Base-by-base conservation (phyloP, 768 basidiomycete genomes). In the Trametes villosa region DNA sequence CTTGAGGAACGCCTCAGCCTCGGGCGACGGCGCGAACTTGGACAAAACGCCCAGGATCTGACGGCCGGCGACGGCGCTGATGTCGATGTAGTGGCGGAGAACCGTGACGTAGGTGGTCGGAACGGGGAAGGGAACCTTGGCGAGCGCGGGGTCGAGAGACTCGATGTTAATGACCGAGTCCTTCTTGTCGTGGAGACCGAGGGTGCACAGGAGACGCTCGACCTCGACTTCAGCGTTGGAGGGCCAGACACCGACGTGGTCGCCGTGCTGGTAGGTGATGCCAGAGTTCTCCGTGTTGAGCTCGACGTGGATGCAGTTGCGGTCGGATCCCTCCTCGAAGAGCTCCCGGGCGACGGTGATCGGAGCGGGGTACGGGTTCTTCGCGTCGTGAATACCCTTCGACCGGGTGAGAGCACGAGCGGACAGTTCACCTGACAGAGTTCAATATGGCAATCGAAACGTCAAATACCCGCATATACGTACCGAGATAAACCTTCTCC, bases 111-210 rank as follows among this genome's bases (percentile, higher is more conserved):
- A 98, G 9, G 96, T 98, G 2, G 96, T 95, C 1, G 96, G 96
- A 20, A 95, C 91, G 13, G 97, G 96, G 88, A 98, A 99, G 18
- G 96, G 96, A 58, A 98, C 96, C 76, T 98, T 98, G 59, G 96
- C 96, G 30, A 99, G 83, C 17, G 96, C 94, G 20, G 97, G 96
- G 70, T 99, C 96, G 60, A 98, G 86, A n/a, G 94, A 96, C 71
- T 95, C 94, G 60, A 99, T 94, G 65, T 88, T 86, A 68, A 99
- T 93, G 48, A 94, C 86, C 38, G 83, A 81, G 73, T 96, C 87
- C 70, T 86, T 84, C 78, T 92, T 92, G 62, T 88, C 82, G 65
- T 83, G 81, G 12, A 99, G 82, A 26, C 95, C 96, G 48, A 99
- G 87, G 40, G 89, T 84, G 63, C 85, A 88, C 20, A 99, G 83